Base-by-base conservation (phyloP, 192 early-diverging fungal species). In the Backusella circina region DNA sequence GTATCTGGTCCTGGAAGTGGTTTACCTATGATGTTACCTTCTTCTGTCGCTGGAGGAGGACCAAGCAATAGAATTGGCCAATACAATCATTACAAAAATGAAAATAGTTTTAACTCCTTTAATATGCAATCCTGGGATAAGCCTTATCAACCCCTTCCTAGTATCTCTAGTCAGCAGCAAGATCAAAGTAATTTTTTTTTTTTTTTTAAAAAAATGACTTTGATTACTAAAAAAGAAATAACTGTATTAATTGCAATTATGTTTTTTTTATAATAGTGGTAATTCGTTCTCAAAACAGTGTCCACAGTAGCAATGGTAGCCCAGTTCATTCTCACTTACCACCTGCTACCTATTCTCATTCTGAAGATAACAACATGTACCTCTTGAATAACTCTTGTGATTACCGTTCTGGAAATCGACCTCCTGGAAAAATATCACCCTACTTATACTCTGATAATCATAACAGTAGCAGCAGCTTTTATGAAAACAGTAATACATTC, bases 341-440 rank as follows among this genome's bases (percentile, higher is more conserved):
- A 2, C 65, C 77, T 5, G 47, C 44, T 38, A 23, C 37, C 10
- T 28, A n/a, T 16, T 23, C 47, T 16, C 26, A 61, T 61, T 21
- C 33, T 65, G 71, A 77, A 66, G 70, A 78, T 5, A 67, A 68
- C 31, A 72, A 78, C 30, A 26, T 74, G 23, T 78, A 78, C 30
- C 47, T 78, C 21, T 35, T 78, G 35, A 78, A 78, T 23, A 73
- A 72, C 30, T 35, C 77, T 21, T 78, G 69, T 61, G 77, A 78
- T 37, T 78, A 78, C 30, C 71, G 72, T n/a, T 44, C 51, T 39
- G 37, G 69, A n/a, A 32, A 38, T 18, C 32, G 10, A 32, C 18
- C 18, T 18, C 37, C 36, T 67, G 31, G 32, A 23, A 32, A 68
- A 38, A 23, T 38, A 36, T 39, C 33, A 23, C 26, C 37, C 7